Evolutionary conservation across 108 stramenopile genomes (phyloP), one percentile per base, ranked within the genome.

Genomic region (Cyclotella cryptica): DNA sequence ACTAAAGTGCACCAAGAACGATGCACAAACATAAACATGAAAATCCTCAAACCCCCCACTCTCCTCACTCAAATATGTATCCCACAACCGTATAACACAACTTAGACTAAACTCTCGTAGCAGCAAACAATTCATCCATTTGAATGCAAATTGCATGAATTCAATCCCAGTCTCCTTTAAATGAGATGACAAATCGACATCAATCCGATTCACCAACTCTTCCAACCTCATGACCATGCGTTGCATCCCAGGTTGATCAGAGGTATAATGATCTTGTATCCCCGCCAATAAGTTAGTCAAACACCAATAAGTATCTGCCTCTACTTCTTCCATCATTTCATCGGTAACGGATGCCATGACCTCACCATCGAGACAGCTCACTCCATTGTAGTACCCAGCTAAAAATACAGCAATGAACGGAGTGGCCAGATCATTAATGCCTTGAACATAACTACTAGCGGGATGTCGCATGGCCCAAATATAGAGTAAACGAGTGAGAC

Each of bases 71-170:
- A 98, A 79, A 77, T 97, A 97, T 2, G 97, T 96, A 81, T 98
- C 98, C 97, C 97, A 98, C 59, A 98, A 73, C 41, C 98, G 89
- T 45, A 96, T 77, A 35, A 96, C 87, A 75, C 91, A 88, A 52
- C 63, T 29, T 42, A 97, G 66, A 49, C 86, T 84, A 65, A 99
- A 95, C 71, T 99, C 99, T 27, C 99, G 81, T 60, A 98, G 67
- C 64, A 99, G 83, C 51, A 99, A 77, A 77, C 98, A 99, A 87
- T 99, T 99, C 96, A 99, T 99, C 99, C 99, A 99, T 62, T 97
- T 97, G 84, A 99, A 98, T 60, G 96, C 92, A 77, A 99, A 98
- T 79, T 99, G 98, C 51, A 98, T 87, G 72, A 96, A 97, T 75
- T 92, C 88, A 59, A 99, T 87, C 10, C 93, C 92, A 35, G 84